Conservation (phyloP, 257 asterid genomes). For the Gynochthodes officinalis region DNA sequence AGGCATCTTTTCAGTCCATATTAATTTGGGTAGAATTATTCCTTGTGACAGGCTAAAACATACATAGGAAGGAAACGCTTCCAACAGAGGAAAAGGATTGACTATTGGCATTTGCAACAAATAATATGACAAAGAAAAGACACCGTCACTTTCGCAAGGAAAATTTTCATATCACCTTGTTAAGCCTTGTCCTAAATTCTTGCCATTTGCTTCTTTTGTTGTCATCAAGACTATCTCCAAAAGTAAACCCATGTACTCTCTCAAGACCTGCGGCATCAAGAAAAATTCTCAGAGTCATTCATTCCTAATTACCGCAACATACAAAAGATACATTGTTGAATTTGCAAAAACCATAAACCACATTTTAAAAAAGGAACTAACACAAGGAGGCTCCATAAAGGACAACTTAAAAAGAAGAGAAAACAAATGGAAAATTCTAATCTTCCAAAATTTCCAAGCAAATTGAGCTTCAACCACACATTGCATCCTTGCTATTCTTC, state of each 20-base stretch:
- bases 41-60: not conserved
- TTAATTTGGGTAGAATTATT: not conserved
- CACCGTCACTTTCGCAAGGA: not conserved
- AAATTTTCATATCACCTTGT: slow-evolving; percentile 43
- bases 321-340: not conserved
- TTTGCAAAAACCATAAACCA: not conserved
- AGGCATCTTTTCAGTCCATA: not conserved
- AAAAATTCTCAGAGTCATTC: too few species aligned
- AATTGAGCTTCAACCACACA: not conserved
- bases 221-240: slow-evolving; percentile 87
- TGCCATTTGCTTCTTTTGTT: slow-evolving; percentile 63
- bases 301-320: not conserved
- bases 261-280: slow-evolving; percentile 58
- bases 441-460: not conserved
- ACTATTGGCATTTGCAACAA: not conserved
- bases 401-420: not conserved
- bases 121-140: not conserved
- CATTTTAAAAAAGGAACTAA: too few species aligned
- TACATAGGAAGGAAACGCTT: not conserved
- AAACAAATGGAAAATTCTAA: not conserved
- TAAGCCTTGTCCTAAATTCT: slow-evolving; percentile 62
- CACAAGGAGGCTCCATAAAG: not conserved
- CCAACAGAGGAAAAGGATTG: not conserved
- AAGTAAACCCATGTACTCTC: slow-evolving; percentile 80
- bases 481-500: not conserved